Percentiles rank a stretch among this genome's conserved stretches.
Evolutionary conservation across 768 basidiomycete genomes (phyloP).

Genomic region (Leucosporidium yakuticum): DNA sequence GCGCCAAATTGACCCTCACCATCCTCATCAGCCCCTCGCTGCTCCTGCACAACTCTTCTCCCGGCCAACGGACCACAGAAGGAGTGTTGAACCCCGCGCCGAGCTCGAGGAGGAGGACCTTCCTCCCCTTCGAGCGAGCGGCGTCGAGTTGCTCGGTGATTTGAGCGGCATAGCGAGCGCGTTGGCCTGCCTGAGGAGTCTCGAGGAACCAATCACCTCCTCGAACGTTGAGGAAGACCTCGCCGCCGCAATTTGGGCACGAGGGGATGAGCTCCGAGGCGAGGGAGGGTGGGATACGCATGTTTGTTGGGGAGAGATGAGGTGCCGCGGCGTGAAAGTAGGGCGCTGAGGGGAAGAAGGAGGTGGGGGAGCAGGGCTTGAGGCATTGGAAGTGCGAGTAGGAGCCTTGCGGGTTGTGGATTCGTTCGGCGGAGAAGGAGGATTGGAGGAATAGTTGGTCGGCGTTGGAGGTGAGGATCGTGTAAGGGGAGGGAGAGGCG

Average conservation of each 20-base stretch:
- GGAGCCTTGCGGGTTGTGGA: slow-evolving; percentile 5
- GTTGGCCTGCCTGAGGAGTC: neutral
- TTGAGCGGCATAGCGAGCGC: neutral
- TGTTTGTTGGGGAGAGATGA: neutral
- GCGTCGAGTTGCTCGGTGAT: neutral
- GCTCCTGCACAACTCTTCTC: neutral
- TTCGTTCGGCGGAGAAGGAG: neutral
- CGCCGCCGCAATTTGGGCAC: slow-evolving; percentile 3
- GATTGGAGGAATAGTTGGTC: slow-evolving; percentile 7
- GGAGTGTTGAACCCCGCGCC: slow-evolving; percentile 12
- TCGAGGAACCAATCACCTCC: slow-evolving; percentile 6
- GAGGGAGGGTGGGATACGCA: slow-evolving; percentile 7
- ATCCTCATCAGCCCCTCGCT: neutral
- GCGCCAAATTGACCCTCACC: neutral
- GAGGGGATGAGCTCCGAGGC: slow-evolving; percentile 3
- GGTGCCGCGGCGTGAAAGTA: neutral
- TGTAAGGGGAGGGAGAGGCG: neutral
- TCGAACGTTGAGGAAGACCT: slow-evolving; percentile 12
- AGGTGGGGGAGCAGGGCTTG: neutral
- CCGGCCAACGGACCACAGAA: neutral
- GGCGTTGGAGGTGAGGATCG: slow-evolving; percentile 15
- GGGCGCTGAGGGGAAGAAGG: neutral
- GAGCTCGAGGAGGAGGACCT: slow-evolving; percentile 6
- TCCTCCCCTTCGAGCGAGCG: neutral
- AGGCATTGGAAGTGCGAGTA: slow-evolving; percentile 13